These are phyloP conservation scores for Phytophthora pisi DNA, from an alignment of 352 stramenopile genomes.

Conservation along the genomic window DNA sequence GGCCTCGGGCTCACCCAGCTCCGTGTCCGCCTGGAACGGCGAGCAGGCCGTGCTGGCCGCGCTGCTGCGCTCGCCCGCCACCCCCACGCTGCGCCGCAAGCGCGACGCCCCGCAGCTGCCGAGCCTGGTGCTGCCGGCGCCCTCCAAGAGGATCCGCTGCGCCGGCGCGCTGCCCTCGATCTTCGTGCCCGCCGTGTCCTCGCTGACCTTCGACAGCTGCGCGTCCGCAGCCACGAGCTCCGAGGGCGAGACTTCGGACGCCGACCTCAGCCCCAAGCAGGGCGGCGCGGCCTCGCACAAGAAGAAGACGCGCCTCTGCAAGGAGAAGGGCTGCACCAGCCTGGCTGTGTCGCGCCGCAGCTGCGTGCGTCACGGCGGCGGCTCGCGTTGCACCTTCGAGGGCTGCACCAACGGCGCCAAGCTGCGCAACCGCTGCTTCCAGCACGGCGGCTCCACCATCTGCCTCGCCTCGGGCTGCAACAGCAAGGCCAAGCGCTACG, in stretches of 20 bases:
- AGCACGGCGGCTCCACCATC: constrained; percentile 75
- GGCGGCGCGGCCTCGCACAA: constrained; percentile 25
- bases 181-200: constrained; percentile 23
- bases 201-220: constrained; percentile 22
- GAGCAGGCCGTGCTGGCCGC: constrained; percentile 20
- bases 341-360: constrained; percentile 60
- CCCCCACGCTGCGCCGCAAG: constrained; percentile 15
- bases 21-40: constrained; percentile 35
- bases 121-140: not conserved
- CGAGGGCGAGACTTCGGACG: constrained; percentile 40
- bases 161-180: constrained; percentile 26
- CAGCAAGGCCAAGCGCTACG: constrained; percentile 82
- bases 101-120: constrained; percentile 19
- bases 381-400: constrained; percentile 56
- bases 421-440: constrained; percentile 79
- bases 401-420: constrained; percentile 76
- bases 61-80: constrained; percentile 12
- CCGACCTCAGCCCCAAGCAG: constrained; percentile 30
- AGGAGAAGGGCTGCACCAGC: constrained; percentile 71
- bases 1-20: constrained; percentile 33
- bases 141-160: constrained; percentile 24
- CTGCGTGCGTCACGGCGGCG: constrained; percentile 65
- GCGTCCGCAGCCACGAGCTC: constrained; percentile 27
- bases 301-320: constrained; percentile 62
- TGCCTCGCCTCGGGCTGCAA: constrained; percentile 67